These are phyloP conservation scores for Stagonosporopsis rhizophila DNA, from an alignment of 2,329 filamentous ascomycete genomes.

Conservation along the genomic window DNA sequence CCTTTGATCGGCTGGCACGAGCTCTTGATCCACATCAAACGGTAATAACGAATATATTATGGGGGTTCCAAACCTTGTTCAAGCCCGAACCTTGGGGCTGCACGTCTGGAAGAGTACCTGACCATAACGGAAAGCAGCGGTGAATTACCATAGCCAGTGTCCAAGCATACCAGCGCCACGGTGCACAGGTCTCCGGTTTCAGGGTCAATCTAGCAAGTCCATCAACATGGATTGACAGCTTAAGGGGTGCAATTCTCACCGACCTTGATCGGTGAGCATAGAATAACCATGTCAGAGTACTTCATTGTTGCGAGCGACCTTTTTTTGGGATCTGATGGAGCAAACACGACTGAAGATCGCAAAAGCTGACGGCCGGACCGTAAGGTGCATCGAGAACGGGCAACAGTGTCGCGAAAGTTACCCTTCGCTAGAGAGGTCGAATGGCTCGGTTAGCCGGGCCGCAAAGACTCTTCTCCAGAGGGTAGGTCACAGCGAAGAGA, in stretches of 20 bases:
- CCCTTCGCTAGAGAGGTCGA: neutral
- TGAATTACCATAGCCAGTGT: neutral
- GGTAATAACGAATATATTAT: neutral
- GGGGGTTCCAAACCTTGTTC: too few relatives aligned
- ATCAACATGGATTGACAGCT: neutral
- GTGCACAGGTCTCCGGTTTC: neutral
- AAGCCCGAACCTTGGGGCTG: neutral
- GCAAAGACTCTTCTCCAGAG: neutral
- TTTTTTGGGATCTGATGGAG: neutral
- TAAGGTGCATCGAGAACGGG: too few relatives aligned
- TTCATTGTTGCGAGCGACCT: neutral
- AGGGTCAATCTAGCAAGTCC: neutral
- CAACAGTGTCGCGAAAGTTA: too few relatives aligned
- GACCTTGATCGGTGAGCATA: neutral
- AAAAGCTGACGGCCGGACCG: neutral
- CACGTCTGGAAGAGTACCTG: neutral
- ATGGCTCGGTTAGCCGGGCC: slow-evolving; percentile 2
- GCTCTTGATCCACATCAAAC: neutral
- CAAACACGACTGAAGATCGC: neutral
- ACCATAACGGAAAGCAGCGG: neutral
- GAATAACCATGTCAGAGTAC: neutral
- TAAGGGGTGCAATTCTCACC: neutral
- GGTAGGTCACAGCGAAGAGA: neutral
- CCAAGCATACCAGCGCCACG: neutral
- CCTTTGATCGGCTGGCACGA: neutral